Evolutionary conservation across 768 basidiomycete genomes (phyloP).

Genomic region (Roridomyces roridus): DNA sequence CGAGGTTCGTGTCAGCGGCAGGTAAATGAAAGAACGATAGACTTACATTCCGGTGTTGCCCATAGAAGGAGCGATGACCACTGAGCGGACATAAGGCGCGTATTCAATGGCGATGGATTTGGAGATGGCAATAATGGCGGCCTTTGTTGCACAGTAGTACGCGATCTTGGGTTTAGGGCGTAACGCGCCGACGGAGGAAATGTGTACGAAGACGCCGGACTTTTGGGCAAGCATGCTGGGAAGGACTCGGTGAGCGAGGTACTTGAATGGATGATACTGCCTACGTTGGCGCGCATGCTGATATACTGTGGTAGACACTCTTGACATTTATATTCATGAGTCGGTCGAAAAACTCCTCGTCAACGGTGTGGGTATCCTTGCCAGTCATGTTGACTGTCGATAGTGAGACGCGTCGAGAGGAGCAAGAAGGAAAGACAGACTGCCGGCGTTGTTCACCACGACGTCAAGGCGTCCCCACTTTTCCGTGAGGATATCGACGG

Average conservation of each 20-base stretch:
- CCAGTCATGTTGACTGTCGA: conserved; percentile 11
- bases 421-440: neutral
- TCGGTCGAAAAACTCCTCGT: conserved; percentile 11
- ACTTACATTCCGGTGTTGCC: conserved; percentile 16
- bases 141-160: conserved; percentile 13
- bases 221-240: conserved; percentile 10
- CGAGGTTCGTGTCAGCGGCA: neutral
- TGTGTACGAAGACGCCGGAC: conserved; percentile 14
- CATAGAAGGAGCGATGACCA: conserved; percentile 15
- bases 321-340: conserved; percentile 14
- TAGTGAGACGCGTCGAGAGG: no score
- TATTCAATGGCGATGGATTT: conserved; percentile 15
- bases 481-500: neutral
- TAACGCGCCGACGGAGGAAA: conserved; percentile 9
- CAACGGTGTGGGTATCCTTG: conserved; percentile 9
- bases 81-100: conserved; percentile 7
- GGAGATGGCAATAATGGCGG: conserved; percentile 11
- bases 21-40: neutral
- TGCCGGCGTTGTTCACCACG: neutral
- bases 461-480: conserved; percentile 10
- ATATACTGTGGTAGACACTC: conserved; percentile 11
- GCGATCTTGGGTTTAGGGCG: conserved; percentile 11
- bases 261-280: neutral
- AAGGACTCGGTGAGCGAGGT: neutral
- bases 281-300: conserved; percentile 4